Base-by-base conservation (phyloP, 176 grass and related monocot species). In the Eragrostis curvula region DNA sequence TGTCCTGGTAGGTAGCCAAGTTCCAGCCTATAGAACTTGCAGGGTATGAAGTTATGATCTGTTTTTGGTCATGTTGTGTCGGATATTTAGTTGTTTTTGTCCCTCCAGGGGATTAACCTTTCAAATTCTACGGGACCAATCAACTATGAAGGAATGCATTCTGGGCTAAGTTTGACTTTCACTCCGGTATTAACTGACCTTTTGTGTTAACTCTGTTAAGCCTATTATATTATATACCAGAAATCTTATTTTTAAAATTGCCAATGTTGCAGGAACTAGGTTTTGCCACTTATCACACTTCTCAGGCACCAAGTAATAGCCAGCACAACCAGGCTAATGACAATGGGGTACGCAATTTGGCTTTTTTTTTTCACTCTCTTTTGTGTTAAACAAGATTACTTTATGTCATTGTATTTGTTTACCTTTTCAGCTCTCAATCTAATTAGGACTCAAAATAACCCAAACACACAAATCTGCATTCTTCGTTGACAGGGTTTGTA, bases 81-180 rank as follows among this genome's bases (percentile, higher is more conserved):
- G 15, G n/a, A 2, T 55, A 24, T 55, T 74, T 53, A 70, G 23
- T 81, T 58, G 17, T 73, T 75, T 70, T 36, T 70, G 27, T 70
- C 60, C 28, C 13, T 62, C 18, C 41, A 91, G 85, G 80, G 85
- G 45, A 81, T 91, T 55, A 75, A 81, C 75, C 75, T 91, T 70
- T 91, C 89, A 58, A 84, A 70, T 45, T 80, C 85, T 4, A 70
- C 75, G 44, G 89, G 39, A 23, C 89, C 89, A 52, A 84, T 87
- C 74, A 79, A 70, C 48, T 87, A 76, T n/a, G 89, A 87, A 64
- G 70, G 71, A 91, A 87, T 87, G 73, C 89, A 77, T 46, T 51
- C 85, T 32, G 51, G 85, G 25, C 56, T 87, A 71, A 69, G 71
- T 84, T 32, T 53, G 18, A 47, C 61, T 47, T 87, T 81, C 60